phyloP scores from a whole-genome alignment of 257 asterid genomes.

The Henckelia pumila region DNA sequence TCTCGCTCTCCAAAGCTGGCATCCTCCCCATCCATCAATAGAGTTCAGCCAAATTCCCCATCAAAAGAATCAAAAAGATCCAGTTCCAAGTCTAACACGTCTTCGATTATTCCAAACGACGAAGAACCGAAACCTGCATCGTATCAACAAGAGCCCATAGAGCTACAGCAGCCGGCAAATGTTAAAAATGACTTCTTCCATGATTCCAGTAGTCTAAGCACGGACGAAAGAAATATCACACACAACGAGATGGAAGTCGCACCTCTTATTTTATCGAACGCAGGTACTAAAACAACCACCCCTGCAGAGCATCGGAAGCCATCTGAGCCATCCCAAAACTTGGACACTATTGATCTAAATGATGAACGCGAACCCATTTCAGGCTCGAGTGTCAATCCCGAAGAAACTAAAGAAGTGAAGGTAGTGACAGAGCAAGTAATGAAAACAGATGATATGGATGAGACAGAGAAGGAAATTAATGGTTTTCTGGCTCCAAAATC shows the following conservation, averaged over 20 bases:
- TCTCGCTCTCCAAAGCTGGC: slow-evolving; percentile 35
- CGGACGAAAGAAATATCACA: slow-evolving; percentile 18
- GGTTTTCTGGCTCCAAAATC: slow-evolving; percentile 23
- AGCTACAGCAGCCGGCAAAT: slow-evolving; percentile 30
- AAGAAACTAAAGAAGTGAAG: slow-evolving; percentile 48
- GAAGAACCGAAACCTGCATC: slow-evolving; percentile 28
- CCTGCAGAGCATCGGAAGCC: slow-evolving; percentile 19
- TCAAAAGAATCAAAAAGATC: slow-evolving; percentile 30
- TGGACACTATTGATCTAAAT: slow-evolving; percentile 21
- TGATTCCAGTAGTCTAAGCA: slow-evolving; percentile 21
- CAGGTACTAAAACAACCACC: not conserved
- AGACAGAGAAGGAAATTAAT: slow-evolving; percentile 31
- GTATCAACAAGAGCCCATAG: slow-evolving; percentile 26
- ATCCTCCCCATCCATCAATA: slow-evolving; percentile 37
- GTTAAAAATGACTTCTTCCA: slow-evolving; percentile 14
- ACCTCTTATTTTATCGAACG: slow-evolving; percentile 28
- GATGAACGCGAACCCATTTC: slow-evolving; percentile 20
- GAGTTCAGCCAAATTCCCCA: slow-evolving; percentile 30
- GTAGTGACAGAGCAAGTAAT: slow-evolving; percentile 36
- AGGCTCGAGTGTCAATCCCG: slow-evolving; percentile 29
- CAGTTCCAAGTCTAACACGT: slow-evolving; percentile 22
- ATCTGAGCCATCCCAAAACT: slow-evolving; percentile 22
- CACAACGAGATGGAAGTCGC: slow-evolving; percentile 19
- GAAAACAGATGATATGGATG: slow-evolving; percentile 21
- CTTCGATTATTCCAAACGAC: slow-evolving; percentile 24